Base-by-base conservation (phyloP, 2,329 filamentous ascomycete species). In the Pseudogymnoascus sp. region DNA sequence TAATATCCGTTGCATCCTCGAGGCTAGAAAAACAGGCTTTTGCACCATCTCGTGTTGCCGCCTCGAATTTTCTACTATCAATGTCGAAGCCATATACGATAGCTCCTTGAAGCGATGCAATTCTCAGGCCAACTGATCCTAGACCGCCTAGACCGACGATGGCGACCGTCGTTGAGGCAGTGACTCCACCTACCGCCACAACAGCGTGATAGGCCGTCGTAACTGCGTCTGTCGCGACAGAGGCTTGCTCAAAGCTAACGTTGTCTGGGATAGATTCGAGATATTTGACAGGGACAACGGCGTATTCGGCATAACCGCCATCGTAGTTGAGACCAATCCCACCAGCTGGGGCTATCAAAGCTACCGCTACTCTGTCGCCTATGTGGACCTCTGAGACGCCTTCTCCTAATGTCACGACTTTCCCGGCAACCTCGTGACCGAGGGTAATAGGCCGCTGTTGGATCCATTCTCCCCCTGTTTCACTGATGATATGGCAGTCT, bases 111-210 rank as follows among this genome's bases (percentile, higher is more conserved):
- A 64, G 55, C 16, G 41, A 55, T 9, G 64, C 64, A 16, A 65
- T 23, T 14, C 55, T 35, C 12, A 62, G 14, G 9, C 52, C 64
- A 39, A 23, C 23, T 23, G 52, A 28, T 35, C 64, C 62, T 16
- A 66, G n/a, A 12, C 64, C 64, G 2, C 64, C 64, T 12, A 66
- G 60, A 19, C 64, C 64, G 35, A 66, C 28, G n/a, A 66, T 61
- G 1, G 25, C 64, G 16, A 66, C 59, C 2, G n/a, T 66, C n/a
- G 22, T 60, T 7, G 23, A 16, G 2, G 63, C n/a, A 41, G 25
- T 25, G 19, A 62, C 61, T 23, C 60, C 45, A 3, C 35, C 64
- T 45, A 49, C 61, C 11, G 11, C 11, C 3, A 62, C 36, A 30
- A 66, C 63, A 55, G 64, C 64, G 49, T 66, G 64, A 35, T 64